A percentile compares a stretch with the other conserved stretches of the same genome.
These are phyloP conservation scores for Fonsecaea pedrosoi DNA, from an alignment of 2,329 filamentous ascomycete species.

Conservation along the genomic window DNA sequence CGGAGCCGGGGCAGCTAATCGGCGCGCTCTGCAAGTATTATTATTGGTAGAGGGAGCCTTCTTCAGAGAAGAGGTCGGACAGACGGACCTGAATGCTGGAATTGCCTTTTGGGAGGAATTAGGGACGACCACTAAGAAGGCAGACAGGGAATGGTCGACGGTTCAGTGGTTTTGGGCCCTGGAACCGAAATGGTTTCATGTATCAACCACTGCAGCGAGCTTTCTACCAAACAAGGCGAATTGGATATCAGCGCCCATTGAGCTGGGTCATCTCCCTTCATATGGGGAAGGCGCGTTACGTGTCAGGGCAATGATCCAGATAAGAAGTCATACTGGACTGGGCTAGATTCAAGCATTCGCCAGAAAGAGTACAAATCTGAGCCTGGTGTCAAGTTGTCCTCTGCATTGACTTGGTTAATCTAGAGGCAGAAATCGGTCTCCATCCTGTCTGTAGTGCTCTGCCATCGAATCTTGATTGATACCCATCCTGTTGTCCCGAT, in stretches of 20 bases:
- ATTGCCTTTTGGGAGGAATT: not conserved
- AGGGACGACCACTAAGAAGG: not conserved
- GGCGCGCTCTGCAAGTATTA: conserved; percentile 4
- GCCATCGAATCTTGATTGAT: not conserved
- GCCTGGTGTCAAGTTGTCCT: not conserved
- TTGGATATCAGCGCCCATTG: no score
- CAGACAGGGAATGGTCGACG: not conserved
- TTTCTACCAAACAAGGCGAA: not conserved
- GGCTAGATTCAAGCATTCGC: no score
- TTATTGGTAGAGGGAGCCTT: not conserved
- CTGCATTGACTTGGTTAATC: not conserved
- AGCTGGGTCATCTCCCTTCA: no score
- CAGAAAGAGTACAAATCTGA: not conserved
- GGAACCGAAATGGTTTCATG: not conserved
- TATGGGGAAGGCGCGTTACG: no score
- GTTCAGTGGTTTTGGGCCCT: not conserved
- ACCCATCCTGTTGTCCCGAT: not conserved
- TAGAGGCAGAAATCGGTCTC: not conserved
- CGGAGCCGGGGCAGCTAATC: conserved; percentile 1
- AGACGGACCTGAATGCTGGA: not conserved
- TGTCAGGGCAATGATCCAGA: no score
- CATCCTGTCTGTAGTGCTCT: not conserved
- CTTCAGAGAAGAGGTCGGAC: not conserved
- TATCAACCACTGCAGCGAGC: not conserved
- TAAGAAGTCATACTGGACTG: no score